Evolutionary conservation across 257 asterid genomes (phyloP), one percentile per base, ranked within the genome.

Genomic region (Gentiana macrophylla): DNA sequence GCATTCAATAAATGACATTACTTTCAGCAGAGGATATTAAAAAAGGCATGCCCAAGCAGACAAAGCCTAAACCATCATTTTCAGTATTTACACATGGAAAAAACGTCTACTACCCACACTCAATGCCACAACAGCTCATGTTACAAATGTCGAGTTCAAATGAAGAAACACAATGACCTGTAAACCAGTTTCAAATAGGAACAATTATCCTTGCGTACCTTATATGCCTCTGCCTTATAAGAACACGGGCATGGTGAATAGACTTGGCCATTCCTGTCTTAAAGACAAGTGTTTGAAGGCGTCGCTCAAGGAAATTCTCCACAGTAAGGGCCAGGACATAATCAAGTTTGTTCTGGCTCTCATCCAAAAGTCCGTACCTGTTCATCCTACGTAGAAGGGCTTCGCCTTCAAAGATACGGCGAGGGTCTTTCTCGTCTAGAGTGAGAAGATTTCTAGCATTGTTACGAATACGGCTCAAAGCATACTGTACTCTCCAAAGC

Each of bases 321-420:
- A 73, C 82, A 6, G 82, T 77, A 32, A 77, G 59, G 5, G 77
- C 75, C 68, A 77, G 50, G 55, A 77, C 82, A 8, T 77, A 77
- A 67, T 77, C 79, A 12, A 77, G 82, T 63, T 73, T 77, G 68
- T 73, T 73, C 63, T 77, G 82, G 65, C 65, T 67, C 68, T 77
- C 82, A 6, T 72, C 74, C 57, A 77, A 37, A 41, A 77, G 72
- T 12, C 82, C 79, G 49, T 70, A 58, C 53, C 77, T 62, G 64
- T 75, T 77, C 92, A 83, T 83, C 75, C 92, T 75, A 1, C 87
- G 69, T 8, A 83, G 77, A 64, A 83, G 83, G 52, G 92, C 87
- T 53, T 83, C 87, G 12, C 92, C 87, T 66, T 83, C 85, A 65
- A 83, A 83, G 70, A 83, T 83, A 37, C 92, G 83, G 2, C 81